These are phyloP conservation scores for Pythium scleroteichum DNA, from an alignment of 352 stramenopile species.

Conservation along the genomic window DNA sequence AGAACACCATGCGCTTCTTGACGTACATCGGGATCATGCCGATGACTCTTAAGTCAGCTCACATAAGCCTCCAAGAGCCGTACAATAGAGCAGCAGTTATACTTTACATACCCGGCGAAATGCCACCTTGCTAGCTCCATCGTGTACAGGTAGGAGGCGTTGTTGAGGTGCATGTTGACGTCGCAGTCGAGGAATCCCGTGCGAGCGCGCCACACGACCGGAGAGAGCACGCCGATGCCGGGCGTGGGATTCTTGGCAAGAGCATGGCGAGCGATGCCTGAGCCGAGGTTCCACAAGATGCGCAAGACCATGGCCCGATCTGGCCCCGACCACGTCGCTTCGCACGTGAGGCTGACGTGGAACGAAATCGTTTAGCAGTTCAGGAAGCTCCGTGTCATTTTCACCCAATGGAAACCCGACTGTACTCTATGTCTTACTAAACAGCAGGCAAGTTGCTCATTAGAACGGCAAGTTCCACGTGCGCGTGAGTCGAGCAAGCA, in stretches of 20 bases:
- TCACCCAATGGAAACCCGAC: slow-evolving; percentile 25
- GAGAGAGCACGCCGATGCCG: slow-evolving; percentile 55
- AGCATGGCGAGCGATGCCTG: slow-evolving; percentile 47
- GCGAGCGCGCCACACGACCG: slow-evolving; percentile 59
- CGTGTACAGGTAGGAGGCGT: slow-evolving; percentile 71
- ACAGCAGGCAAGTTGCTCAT: not conserved
- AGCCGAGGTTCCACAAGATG: slow-evolving; percentile 60
- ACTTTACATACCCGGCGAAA: slow-evolving; percentile 33
- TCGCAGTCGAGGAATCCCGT: slow-evolving; percentile 73
- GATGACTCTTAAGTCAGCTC: too few species aligned
- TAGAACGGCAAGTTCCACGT: slow-evolving; percentile 36
- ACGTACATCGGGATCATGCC: slow-evolving; percentile 50
- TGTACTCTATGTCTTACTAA: too few species aligned
- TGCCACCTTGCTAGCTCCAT: slow-evolving; percentile 86
- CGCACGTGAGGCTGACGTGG: too few species aligned
- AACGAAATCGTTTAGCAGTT: not conserved
- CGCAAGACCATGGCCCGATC: slow-evolving; percentile 53
- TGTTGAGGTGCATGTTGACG: slow-evolving; percentile 84
- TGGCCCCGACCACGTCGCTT: too few species aligned
- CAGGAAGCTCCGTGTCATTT: slow-evolving; percentile 15
- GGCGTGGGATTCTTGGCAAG: slow-evolving; percentile 43
- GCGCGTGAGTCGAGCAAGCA: slow-evolving; percentile 21
- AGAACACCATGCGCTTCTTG: slow-evolving; percentile 58
- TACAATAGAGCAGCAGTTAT: not conserved
- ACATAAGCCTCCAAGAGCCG: too few species aligned